Evolutionary conservation across 345 rosid species (phyloP).

Genomic region (Pugionium dolabratum): DNA sequence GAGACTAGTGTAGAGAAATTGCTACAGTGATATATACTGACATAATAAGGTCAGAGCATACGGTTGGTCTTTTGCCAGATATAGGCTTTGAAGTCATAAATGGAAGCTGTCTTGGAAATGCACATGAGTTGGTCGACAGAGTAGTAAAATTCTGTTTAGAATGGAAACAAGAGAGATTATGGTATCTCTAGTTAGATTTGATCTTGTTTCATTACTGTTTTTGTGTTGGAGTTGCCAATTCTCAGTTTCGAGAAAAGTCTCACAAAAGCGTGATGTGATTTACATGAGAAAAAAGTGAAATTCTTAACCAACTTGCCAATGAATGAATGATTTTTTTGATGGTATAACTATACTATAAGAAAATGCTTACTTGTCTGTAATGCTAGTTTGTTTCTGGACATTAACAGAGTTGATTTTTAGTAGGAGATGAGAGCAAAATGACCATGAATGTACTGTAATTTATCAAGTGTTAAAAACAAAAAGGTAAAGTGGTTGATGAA

Average conservation of each 20-base stretch:
- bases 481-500: constrained; percentile 22
- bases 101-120: constrained; percentile 11
- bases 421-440: too few species aligned
- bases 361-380: too few species aligned
- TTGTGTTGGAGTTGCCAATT: not conserved
- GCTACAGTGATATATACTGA: constrained; percentile 28
- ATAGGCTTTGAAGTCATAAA: constrained; percentile 21
- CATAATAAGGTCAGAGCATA: constrained; percentile 5
- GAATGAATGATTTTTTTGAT: not conserved
- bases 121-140: constrained; percentile 15
- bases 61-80: constrained; percentile 12
- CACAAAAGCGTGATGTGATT: constrained; percentile 1
- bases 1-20: constrained; percentile 32
- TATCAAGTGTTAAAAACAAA: constrained; percentile 6
- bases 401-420: too few species aligned
- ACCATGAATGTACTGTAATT: constrained; percentile 1
- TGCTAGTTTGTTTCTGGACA: too few species aligned
- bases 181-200: constrained; percentile 18
- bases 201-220: constrained; percentile 16
- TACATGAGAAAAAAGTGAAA: not conserved
- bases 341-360: not conserved
- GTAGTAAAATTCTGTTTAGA: constrained; percentile 20
- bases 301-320: not conserved
- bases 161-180: constrained; percentile 12
- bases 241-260: not conserved